Base-by-base conservation (phyloP, 306 rosid species). In the Purshia tridentata region DNA sequence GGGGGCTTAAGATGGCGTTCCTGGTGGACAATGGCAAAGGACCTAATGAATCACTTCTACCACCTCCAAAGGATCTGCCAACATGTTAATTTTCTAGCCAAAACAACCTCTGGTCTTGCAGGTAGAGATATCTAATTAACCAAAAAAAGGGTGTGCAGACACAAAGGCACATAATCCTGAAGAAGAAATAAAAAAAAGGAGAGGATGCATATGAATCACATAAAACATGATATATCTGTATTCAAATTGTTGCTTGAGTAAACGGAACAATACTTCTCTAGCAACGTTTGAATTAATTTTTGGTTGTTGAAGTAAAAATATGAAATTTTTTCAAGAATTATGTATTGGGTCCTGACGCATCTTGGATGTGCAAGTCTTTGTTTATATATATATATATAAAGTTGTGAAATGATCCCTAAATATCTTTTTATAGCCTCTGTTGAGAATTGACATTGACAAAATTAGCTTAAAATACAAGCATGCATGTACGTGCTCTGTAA, bases 1-100 rank as follows among this genome's bases (percentile, higher is more conserved):
- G 98, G 98, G 98, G 98, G 6, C 85, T 94, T 53, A 94, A 94
- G 85, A 94, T 94, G 98, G 96, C 97, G 0, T 94, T 94, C 81
- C 78, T 93, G 81, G 98, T 93, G 78, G 94, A 93, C 53, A 91
- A 91, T 73, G 98, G 98, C 0, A 89, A 89, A 73, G 95, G 98
- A 60, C 88, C 92, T 44, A 86, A 78, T 49, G 76, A 94, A 56
- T 85, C 98, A 8, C 2, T 91, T 71, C 60, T 85, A 52, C 88
- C 97, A 14, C 99, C 99, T 71, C 99, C 99, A 8, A 83, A 75
- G 11, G 96, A 94, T 84, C 96, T 91, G 73, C 99, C 99, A 11
- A 91, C 86, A 81, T 94, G 99, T 49, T 90, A 67, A 80, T 13
- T 47, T 9, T 64, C 18, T 4, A 37, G 22, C 0, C 42, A 63